phyloP scores from a whole-genome alignment of 768 basidiomycete genomes.

The Fibroporia radiculosa region DNA sequence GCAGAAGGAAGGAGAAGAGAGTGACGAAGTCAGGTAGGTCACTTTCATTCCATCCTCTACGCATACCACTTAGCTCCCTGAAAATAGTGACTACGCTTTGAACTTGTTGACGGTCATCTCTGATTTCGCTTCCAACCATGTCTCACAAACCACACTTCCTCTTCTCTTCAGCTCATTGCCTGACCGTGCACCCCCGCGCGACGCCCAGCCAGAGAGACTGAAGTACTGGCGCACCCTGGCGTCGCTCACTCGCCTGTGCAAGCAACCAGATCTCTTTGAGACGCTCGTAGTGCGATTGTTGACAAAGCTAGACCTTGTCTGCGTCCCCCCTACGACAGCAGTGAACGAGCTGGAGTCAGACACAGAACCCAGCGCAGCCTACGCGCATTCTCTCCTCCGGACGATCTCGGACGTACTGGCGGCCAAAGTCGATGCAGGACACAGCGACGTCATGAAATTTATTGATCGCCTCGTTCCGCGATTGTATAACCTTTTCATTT shows the following conservation, averaged over 20 bases:
- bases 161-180: slow-evolving; percentile 73
- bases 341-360: slow-evolving; percentile 24
- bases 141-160: slow-evolving; percentile 74
- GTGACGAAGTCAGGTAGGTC: slow-evolving; percentile 45
- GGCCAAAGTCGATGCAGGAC: slow-evolving; percentile 34
- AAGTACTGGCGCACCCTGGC: slow-evolving; percentile 62
- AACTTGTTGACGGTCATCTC: slow-evolving; percentile 61
- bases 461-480: slow-evolving; percentile 67
- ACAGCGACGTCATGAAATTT: slow-evolving; percentile 76
- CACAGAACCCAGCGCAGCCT: slow-evolving; percentile 64
- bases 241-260: slow-evolving; percentile 65
- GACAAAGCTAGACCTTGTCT: slow-evolving; percentile 70
- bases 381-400: slow-evolving; percentile 75
- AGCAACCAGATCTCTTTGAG: slow-evolving; percentile 75
- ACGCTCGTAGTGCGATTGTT: slow-evolving; percentile 69
- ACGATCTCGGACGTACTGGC: slow-evolving; percentile 58
- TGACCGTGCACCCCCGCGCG: slow-evolving; percentile 47
- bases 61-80: background rate
- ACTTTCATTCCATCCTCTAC: background rate
- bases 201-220: slow-evolving; percentile 47
- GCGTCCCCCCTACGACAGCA: slow-evolving; percentile 27
- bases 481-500: slow-evolving; percentile 59
- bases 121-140: slow-evolving; percentile 45
- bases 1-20: slow-evolving; percentile 35
- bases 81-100: slow-evolving; percentile 52